phyloP scores from a whole-genome alignment of 768 basidiomycete genomes.

The Kwoniella botswanensis region DNA sequence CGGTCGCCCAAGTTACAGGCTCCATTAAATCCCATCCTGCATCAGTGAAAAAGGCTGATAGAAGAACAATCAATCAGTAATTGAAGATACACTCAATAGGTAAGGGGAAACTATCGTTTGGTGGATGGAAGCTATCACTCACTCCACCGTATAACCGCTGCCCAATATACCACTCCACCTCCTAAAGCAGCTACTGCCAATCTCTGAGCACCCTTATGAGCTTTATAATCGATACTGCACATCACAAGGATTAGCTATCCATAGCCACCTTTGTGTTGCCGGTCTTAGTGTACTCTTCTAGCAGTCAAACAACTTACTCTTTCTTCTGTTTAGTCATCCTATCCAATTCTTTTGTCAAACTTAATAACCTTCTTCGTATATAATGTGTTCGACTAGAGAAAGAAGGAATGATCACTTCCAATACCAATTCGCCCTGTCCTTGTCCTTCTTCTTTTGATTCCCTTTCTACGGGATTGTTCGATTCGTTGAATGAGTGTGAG shows the following conservation, averaged over 20 bases:
- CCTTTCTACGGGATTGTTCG: too few species aligned
- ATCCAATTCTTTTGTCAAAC: conserved; percentile 61
- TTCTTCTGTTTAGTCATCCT: conserved; percentile 66
- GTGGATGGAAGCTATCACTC: conserved; percentile 55
- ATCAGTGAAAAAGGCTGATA: conserved; percentile 48
- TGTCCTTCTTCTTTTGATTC: not conserved
- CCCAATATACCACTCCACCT: conserved; percentile 70
- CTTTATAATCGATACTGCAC: conserved; percentile 62
- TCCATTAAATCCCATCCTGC: conserved; percentile 68
- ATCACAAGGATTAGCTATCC: not conserved
- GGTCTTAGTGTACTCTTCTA: too few species aligned
- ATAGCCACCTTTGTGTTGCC: too few species aligned
- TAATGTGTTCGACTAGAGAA: conserved; percentile 70
- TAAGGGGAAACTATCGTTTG: not conserved
- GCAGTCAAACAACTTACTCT: conserved; percentile 56
- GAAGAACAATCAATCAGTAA: not conserved
- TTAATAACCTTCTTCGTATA: conserved; percentile 63
- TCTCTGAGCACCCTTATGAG: conserved; percentile 65
- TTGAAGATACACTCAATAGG: not conserved
- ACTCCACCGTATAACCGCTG: conserved; percentile 67
- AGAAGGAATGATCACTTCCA: conserved; percentile 68
- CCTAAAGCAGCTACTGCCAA: conserved; percentile 68
- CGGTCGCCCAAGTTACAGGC: conserved; percentile 59
- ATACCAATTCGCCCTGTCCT: conserved; percentile 36
- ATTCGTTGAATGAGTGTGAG: too few species aligned